Base-by-base conservation (phyloP, 2,329 filamentous ascomycete genomes). In the Scytalidium sp. region DNA sequence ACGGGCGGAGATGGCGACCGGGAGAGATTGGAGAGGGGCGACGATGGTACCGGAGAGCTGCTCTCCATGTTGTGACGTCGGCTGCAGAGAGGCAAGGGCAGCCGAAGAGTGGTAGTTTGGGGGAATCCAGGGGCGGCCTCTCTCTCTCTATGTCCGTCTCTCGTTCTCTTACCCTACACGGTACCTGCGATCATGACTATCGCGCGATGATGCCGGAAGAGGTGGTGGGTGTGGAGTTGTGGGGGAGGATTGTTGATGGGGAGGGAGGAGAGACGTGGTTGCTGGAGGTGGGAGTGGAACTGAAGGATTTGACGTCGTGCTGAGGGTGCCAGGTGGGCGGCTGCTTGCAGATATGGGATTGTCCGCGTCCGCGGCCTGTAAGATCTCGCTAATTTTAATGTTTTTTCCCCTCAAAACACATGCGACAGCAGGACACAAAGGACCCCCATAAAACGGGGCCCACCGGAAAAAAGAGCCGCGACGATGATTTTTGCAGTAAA, bases 1-100 rank as follows among this genome's bases (percentile, higher is more conserved):
- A 21, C 42, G 17, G 58, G 57, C 15, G 59, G 60, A 40, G 62
- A 56, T 43, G 67, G 67, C 47, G 66, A 64, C 56, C 63, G 53
- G 50, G 71, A 71, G n/a, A 66, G 43, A 42, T 57, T 66, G 27
- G 60, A 63, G 13, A 68, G 58, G 9, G 65, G 63, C 10, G 66
- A 72, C 19, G 68, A 66, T 19, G 55, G 53, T 36, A 15, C 32
- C 11, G 43, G 47, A 45, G 50, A 51, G 32, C 32, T 36, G 32
- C 32, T 36, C 15, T 36, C 32, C 32, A 36, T 36, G 32, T 36
- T 36, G 13, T 36, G 8, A 8, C 17, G 13, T 36, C 32, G 32
- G 32, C 4, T n/a, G 32, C 5, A 36, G 32, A 36, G 32, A 36
- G 32, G 5, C 13, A 36, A 36, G 8, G 17, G 32, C 32, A 36